Percentiles rank a stretch among this genome's conserved stretches.
Evolutionary conservation across 129 eudicot species (phyloP).

Genomic region (Helianthus annuus): DNA sequence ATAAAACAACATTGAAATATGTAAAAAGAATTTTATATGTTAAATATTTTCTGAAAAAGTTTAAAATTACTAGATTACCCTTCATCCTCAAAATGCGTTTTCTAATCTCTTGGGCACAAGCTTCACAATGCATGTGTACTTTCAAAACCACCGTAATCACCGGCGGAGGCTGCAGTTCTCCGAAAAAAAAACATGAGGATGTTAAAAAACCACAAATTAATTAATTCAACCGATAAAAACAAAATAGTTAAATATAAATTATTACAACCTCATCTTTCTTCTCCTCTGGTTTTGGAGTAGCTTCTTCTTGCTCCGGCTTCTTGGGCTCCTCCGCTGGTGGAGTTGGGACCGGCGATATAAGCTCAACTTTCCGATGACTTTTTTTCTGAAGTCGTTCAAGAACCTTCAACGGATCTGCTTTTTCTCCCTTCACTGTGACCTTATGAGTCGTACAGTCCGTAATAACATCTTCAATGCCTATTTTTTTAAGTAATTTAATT

Average conservation of each 20-base stretch:
- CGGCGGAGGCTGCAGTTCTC: constrained; percentile 40
- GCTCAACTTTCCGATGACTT: constrained; percentile 91
- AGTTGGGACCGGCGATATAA: constrained; percentile 72
- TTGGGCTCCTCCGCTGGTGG: constrained; percentile 56
- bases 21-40: not conserved
- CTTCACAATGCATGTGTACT: constrained; percentile 86
- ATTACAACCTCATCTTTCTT: constrained; percentile 69
- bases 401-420: constrained; percentile 68
- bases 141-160: constrained; percentile 54
- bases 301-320: constrained; percentile 46
- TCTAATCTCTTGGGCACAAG: constrained; percentile 65
- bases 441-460: constrained; percentile 84
- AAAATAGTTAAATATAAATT: not conserved
- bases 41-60: not conserved
- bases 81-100: constrained; percentile 54
- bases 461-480: constrained; percentile 84
- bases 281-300: constrained; percentile 54
- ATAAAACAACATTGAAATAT: constrained; percentile 8
- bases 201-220: not conserved
- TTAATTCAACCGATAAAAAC: too few species aligned
- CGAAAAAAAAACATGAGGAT: not conserved
- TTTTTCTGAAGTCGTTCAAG: constrained; percentile 70
- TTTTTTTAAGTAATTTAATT: not conserved
- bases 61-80: constrained; percentile 31
- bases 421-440: constrained; percentile 81